Conservation (phyloP, 257 asterid species). For the Jasminum sambac region DNA sequence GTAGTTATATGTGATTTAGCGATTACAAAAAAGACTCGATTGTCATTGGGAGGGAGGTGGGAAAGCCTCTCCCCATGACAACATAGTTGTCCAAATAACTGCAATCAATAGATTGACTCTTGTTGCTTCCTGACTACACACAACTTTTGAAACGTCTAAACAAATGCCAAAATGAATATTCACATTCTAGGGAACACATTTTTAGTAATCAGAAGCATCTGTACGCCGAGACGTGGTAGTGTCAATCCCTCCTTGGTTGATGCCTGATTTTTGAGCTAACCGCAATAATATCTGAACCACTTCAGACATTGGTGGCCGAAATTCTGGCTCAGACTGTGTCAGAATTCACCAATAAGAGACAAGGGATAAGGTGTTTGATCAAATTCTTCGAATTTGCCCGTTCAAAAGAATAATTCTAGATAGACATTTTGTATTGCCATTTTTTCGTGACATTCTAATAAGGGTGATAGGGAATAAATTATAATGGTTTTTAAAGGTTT, state of each 20-base stretch:
- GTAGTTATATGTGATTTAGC: too few species aligned
- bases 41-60: too few species aligned
- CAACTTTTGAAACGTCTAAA: not conserved
- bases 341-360: not conserved
- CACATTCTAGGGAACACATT: not conserved
- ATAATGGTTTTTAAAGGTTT: too few species aligned
- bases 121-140: not conserved
- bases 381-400: not conserved
- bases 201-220: conserved; percentile 26
- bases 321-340: conserved; percentile 46
- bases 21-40: too few species aligned
- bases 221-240: conserved; percentile 31
- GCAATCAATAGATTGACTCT: not conserved
- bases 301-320: conserved; percentile 55
- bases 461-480: too few species aligned
- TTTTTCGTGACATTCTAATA: too few species aligned
- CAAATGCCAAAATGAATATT: not conserved
- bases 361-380: not conserved
- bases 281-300: conserved; percentile 49
- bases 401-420: not conserved
- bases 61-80: not conserved
- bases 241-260: conserved; percentile 31
- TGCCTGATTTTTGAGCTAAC: conserved; percentile 36
- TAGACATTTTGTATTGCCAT: too few species aligned
- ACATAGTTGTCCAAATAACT: not conserved